These are phyloP conservation scores for Aureoboletus auriporus DNA, from an alignment of 768 basidiomycete species.

Conservation along the genomic window DNA sequence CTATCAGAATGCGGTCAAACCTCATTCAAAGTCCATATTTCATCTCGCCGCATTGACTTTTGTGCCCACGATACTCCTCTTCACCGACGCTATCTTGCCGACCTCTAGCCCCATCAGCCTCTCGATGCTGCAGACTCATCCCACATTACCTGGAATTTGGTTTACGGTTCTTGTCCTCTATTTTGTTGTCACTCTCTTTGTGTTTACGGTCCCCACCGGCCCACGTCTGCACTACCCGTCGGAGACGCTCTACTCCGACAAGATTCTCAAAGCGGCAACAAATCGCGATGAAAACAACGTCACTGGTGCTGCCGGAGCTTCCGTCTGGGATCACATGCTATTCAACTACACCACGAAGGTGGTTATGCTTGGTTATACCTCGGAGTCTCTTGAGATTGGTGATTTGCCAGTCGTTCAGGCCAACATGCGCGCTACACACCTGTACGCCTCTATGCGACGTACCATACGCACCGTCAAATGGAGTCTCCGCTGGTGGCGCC, in stretches of 20 bases:
- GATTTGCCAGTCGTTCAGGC: slow-evolving; percentile 82
- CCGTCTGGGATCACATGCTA: slow-evolving; percentile 46
- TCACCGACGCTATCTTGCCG: slow-evolving; percentile 55
- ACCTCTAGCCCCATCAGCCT: slow-evolving; percentile 34
- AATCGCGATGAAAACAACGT: slow-evolving; percentile 74
- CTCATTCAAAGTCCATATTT: slow-evolving; percentile 46
- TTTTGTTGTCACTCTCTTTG: slow-evolving; percentile 38
- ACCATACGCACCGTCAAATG: slow-evolving; percentile 50
- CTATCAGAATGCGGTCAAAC: slow-evolving; percentile 35
- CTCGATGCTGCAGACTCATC: slow-evolving; percentile 18
- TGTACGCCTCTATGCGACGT: slow-evolving; percentile 63
- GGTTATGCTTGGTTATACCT: slow-evolving; percentile 74
- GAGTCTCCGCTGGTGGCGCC: slow-evolving; percentile 53
- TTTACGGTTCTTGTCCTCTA: slow-evolving; percentile 51
- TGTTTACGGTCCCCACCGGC: slow-evolving; percentile 58
- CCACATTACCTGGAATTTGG: slow-evolving; percentile 41
- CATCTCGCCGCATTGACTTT: slow-evolving; percentile 60
- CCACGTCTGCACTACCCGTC: slow-evolving; percentile 73
- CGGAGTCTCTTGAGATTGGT: slow-evolving; percentile 75
- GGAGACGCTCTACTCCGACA: slow-evolving; percentile 71
- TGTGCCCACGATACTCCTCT: slow-evolving; percentile 43
- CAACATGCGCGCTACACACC: slow-evolving; percentile 61
- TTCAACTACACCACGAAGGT: slow-evolving; percentile 89
- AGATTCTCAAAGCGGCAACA: slow-evolving; percentile 55
- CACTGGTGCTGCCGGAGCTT: slow-evolving; percentile 51